These are phyloP conservation scores for Mallotus japonicus DNA, from an alignment of 441 rosid species.

Conservation along the genomic window DNA sequence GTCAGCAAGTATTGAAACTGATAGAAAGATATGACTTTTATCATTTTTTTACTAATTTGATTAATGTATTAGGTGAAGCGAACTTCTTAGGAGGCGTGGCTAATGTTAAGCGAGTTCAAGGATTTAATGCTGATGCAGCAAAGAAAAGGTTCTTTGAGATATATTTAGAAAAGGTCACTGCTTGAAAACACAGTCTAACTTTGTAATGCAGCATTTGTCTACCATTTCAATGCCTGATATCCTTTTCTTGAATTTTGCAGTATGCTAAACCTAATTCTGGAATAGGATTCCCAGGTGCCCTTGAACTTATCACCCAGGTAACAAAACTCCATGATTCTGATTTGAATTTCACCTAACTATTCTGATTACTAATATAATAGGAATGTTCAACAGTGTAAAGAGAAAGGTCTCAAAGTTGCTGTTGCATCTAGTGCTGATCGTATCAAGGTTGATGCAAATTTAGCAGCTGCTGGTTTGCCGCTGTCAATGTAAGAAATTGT, in stretches of 20 bases:
- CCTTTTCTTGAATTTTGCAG: constrained; percentile 34
- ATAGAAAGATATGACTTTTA: constrained; percentile 17
- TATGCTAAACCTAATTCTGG: constrained; percentile 95
- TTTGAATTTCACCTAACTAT: constrained; percentile 8
- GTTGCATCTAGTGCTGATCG: constrained; percentile 99
- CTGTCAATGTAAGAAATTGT: constrained; percentile 53
- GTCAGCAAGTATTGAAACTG: not conserved
- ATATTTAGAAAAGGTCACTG: constrained; percentile 75
- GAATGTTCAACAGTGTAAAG: constrained; percentile 65
- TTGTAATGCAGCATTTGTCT: constrained; percentile 3
- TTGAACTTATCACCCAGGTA: constrained; percentile 87
- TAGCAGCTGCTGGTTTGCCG: constrained; percentile 82
- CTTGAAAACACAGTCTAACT: not conserved
- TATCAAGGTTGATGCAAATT: constrained; percentile 92
- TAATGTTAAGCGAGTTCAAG: constrained; percentile 68
- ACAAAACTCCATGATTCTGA: not conserved
- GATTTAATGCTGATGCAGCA: constrained; percentile 60
- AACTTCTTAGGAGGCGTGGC: constrained; percentile 94
- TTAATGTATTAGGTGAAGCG: constrained; percentile 67
- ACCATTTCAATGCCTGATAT: not conserved
- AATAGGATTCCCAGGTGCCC: constrained; percentile 91
- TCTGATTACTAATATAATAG: constrained; percentile 12
- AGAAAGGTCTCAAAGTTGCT: constrained; percentile 86
- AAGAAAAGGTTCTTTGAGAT: constrained; percentile 90
- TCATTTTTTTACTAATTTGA: not conserved